phyloP scores from a whole-genome alignment of 306 rosid species.

The Cotoneaster glaucophyllus region DNA sequence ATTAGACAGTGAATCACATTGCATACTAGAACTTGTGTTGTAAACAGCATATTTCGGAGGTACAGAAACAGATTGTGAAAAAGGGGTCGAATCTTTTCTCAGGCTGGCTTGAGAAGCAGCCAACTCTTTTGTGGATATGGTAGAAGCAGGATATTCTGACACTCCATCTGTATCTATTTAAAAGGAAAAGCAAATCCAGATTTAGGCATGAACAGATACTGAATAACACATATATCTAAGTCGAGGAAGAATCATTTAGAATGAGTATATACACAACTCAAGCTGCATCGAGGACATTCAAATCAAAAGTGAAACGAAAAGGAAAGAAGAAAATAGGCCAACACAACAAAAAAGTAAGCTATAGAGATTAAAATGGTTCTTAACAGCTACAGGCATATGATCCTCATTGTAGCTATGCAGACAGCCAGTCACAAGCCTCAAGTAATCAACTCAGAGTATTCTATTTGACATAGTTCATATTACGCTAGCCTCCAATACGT shows the following conservation, averaged over 20 bases:
- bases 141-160: conserved; percentile 49
- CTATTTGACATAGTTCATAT: background rate
- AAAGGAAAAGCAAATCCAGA: conserved; percentile 4
- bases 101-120: conserved; percentile 37
- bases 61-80: conserved; percentile 41
- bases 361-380: background rate
- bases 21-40: conserved; percentile 49
- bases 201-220: conserved; percentile 11
- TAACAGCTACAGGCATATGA: background rate
- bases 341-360: background rate
- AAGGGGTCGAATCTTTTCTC: conserved; percentile 50
- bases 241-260: background rate
- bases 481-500: background rate
- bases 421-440: background rate
- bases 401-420: background rate
- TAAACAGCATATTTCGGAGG: conserved; percentile 41
- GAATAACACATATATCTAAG: background rate
- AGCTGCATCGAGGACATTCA: too few species aligned
- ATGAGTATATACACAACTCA: background rate
- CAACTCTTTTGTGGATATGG: conserved; percentile 47
- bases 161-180: conserved; percentile 47
- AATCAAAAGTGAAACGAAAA: background rate
- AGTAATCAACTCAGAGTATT: background rate
- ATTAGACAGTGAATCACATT: conserved; percentile 39
- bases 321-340: background rate